Conservation (phyloP, 768 basidiomycete genomes). For the Galerina marginata region DNA sequence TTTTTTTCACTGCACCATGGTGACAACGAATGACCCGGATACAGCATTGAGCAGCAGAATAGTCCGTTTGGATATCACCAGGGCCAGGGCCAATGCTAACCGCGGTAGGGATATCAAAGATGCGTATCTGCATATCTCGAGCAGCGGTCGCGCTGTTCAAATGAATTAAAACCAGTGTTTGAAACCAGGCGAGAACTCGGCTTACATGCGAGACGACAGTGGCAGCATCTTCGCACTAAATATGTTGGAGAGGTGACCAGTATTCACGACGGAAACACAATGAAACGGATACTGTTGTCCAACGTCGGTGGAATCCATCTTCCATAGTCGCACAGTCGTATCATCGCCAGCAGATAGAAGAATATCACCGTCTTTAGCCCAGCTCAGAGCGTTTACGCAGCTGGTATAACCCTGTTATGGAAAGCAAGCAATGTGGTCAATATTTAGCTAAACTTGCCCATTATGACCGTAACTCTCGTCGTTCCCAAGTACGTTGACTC, state of each 20-base stretch:
- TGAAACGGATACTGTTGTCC: constrained; percentile 64
- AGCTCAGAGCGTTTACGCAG: constrained; percentile 80
- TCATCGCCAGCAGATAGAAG: constrained; percentile 79
- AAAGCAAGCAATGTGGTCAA: neutral
- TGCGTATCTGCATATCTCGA: constrained; percentile 75
- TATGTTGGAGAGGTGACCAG: constrained; percentile 84
- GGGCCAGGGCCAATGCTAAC: constrained; percentile 32
- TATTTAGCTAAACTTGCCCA: constrained; percentile 49
- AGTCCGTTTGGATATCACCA: constrained; percentile 49
- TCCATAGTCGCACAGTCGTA: constrained; percentile 81
- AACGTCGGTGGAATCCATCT: constrained; percentile 54
- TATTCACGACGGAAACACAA: constrained; percentile 71
- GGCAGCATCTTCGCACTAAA: constrained; percentile 86
- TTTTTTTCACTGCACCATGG: constrained; percentile 71
- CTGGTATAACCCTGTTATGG: constrained; percentile 35
- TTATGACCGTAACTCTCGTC: constrained; percentile 59
- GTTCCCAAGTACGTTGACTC: constrained; percentile 76
- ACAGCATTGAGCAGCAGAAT: constrained; percentile 51
- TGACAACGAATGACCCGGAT: constrained; percentile 74
- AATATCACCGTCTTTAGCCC: constrained; percentile 69
- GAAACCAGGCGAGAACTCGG: constrained; percentile 15
- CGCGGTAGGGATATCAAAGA: constrained; percentile 69
- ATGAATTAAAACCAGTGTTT: neutral
- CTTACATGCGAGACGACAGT: constrained; percentile 77
- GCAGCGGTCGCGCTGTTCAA: constrained; percentile 68